Conservation (phyloP, 1,284 basidiomycete species). For the Pascua guehoae region DNA sequence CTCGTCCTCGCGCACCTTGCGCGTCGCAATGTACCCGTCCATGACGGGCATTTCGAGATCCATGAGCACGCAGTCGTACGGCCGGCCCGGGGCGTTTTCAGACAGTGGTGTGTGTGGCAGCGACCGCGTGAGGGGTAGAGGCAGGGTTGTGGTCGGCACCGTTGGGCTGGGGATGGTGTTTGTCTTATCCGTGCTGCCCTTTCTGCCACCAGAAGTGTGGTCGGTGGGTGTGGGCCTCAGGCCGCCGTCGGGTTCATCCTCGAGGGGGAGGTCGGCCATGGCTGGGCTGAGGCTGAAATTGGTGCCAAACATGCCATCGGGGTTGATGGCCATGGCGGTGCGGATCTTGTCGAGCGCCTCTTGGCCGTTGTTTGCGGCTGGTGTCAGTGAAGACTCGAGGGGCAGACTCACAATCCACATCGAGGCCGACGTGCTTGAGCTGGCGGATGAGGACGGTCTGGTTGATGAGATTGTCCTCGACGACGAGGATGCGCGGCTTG, state of each 20-base stretch:
- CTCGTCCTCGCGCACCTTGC: conserved; percentile 14
- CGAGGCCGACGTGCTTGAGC: conserved; percentile 14
- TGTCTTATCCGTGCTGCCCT: too few relatives aligned
- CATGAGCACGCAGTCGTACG: conserved; percentile 45
- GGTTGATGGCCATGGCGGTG: conserved; percentile 19
- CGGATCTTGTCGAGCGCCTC: conserved; percentile 49
- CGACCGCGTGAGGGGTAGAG: too few relatives aligned
- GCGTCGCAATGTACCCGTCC: conserved; percentile 20
- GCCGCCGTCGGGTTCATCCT: too few relatives aligned
- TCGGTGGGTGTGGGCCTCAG: too few relatives aligned
- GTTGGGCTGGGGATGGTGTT: too few relatives aligned
- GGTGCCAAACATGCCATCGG: too few relatives aligned
- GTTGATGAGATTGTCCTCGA: conserved; percentile 45
- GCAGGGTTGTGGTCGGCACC: too few relatives aligned
- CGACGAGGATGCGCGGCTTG: conserved; percentile 26
- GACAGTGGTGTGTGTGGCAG: too few relatives aligned
- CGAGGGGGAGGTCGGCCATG: too few relatives aligned
- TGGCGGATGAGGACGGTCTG: conserved; percentile 27
- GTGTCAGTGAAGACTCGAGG: background rate
- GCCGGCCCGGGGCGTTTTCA: background rate
- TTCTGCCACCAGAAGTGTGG: too few relatives aligned
- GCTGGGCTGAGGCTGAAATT: too few relatives aligned
- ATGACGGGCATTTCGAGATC: conserved; percentile 47
- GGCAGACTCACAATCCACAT: background rate
- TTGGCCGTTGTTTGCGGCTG: conserved; percentile 47